Conservation (phyloP, 2,329 filamentous ascomycete genomes). For the Venturiaceae sp. region DNA sequence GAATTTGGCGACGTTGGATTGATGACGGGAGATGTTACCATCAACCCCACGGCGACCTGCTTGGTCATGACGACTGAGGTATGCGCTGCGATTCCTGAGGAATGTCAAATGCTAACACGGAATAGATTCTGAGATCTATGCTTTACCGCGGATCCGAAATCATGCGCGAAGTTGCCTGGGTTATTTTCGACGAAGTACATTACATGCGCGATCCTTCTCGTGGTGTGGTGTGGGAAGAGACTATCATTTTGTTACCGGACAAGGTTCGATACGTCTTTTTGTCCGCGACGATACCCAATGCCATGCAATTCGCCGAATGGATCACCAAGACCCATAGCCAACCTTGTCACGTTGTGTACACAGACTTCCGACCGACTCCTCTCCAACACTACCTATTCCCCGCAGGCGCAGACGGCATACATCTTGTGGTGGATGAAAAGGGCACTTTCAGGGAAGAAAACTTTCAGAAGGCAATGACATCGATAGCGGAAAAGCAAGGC, state of each 20-base stretch:
- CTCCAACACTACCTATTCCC: conserved; percentile 98
- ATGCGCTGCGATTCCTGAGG: conserved; percentile 10
- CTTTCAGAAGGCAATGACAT: conserved; percentile 90
- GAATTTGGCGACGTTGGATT: conserved; percentile 95
- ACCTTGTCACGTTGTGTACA: conserved; percentile 97
- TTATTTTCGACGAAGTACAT: conserved; percentile 97
- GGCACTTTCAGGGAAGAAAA: conserved; percentile 94
- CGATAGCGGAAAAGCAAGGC: conserved; percentile 80
- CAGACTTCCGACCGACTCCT: conserved; percentile 93
- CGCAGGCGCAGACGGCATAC: conserved; percentile 81
- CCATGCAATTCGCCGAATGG: conserved; percentile 99
- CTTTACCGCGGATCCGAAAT: conserved; percentile 96
- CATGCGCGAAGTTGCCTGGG: conserved; percentile 98
- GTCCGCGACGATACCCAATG: conserved; percentile 95
- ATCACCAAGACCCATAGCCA: conserved; percentile 97
- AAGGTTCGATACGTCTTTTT: conserved; percentile 98
- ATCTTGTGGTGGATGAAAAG: conserved; percentile 93
- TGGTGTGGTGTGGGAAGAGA: conserved; percentile 99
- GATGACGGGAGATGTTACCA: conserved; percentile 98
- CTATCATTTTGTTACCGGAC: conserved; percentile 93
- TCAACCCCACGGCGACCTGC: conserved; percentile 96
- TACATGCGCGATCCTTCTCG: conserved; percentile 91
- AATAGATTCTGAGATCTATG: conserved; percentile 87
- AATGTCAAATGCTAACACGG: conserved; percentile 13
- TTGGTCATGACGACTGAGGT: conserved; percentile 95